phyloP scores from a whole-genome alignment of 139 green algal species.

The Volvox reticuliferus region DNA sequence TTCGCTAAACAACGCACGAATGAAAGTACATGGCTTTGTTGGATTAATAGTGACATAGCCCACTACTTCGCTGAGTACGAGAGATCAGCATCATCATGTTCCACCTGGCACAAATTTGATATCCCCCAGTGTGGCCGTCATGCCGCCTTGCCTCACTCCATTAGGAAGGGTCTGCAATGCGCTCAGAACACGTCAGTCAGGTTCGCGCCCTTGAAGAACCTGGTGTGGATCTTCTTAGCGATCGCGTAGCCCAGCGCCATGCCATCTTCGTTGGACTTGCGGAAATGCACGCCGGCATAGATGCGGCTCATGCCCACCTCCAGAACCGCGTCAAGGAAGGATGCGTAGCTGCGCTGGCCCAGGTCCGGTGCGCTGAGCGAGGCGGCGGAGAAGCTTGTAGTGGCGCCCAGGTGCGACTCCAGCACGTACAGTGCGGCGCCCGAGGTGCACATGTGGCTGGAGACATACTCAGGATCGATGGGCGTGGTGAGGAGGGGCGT shows the following conservation, averaged over 20 bases:
- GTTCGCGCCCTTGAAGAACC: neutral
- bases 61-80: too few species aligned
- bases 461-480: slow-evolving; percentile 59
- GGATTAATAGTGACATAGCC: too few species aligned
- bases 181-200: neutral
- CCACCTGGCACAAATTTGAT: too few species aligned
- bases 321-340: neutral
- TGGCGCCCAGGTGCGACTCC: neutral
- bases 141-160: too few species aligned
- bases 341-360: slow-evolving; percentile 41
- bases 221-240: neutral
- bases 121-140: too few species aligned
- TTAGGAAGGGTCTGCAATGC: neutral
- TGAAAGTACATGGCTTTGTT: too few species aligned
- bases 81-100: too few species aligned
- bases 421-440: slow-evolving; percentile 20
- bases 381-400: slow-evolving; percentile 32
- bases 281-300: slow-evolving; percentile 18
- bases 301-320: slow-evolving; percentile 29
- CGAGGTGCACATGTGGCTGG: slow-evolving; percentile 43
- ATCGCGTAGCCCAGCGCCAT: neutral
- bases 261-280: slow-evolving; percentile 7
- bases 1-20: too few species aligned
- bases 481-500: slow-evolving; percentile 49
- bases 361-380: slow-evolving; percentile 2